phyloP scores from a whole-genome alignment of 306 rosid genomes.

The Cucurbita moschata region DNA sequence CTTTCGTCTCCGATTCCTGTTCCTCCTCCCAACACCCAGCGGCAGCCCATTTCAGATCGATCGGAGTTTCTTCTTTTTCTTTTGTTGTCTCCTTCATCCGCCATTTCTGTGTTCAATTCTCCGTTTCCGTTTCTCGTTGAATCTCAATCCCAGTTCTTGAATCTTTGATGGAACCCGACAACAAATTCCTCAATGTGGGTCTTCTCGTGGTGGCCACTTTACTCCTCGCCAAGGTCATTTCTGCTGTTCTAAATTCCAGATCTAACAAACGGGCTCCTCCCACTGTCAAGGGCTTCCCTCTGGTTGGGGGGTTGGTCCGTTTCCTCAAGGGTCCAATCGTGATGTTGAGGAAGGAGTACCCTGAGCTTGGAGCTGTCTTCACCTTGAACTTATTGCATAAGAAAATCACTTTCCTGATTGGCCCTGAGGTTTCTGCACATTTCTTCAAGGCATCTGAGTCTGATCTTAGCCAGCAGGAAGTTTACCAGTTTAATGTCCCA shows the following conservation, averaged over 20 bases:
- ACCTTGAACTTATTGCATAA: conserved; percentile 53
- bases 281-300: conserved; percentile 28
- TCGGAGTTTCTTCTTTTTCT: too few species aligned
- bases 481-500: conserved; percentile 86
- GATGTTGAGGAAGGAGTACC: conserved; percentile 71
- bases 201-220: conserved; percentile 51
- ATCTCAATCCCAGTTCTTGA: not conserved
- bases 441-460: conserved; percentile 79
- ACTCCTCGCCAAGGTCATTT: conserved; percentile 43
- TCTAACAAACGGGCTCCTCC: conserved; percentile 60
- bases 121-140: not conserved
- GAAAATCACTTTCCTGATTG: conserved; percentile 69
- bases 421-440: conserved; percentile 87
- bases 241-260: conserved; percentile 35
- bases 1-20: too few species aligned
- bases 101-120: not conserved
- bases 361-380: conserved; percentile 76
- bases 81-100: too few species aligned
- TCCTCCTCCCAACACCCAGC: too few species aligned
- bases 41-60: too few species aligned
- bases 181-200: conserved; percentile 29
- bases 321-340: conserved; percentile 74
- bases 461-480: conserved; percentile 93
- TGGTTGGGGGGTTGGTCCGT: conserved; percentile 51
- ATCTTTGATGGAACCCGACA: conserved; percentile 20